Percentiles rank a stretch among this genome's conserved stretches.
These are phyloP conservation scores for Sporothrix brasiliensis DNA, from an alignment of 2,329 filamentous ascomycete genomes.

Conservation along the genomic window DNA sequence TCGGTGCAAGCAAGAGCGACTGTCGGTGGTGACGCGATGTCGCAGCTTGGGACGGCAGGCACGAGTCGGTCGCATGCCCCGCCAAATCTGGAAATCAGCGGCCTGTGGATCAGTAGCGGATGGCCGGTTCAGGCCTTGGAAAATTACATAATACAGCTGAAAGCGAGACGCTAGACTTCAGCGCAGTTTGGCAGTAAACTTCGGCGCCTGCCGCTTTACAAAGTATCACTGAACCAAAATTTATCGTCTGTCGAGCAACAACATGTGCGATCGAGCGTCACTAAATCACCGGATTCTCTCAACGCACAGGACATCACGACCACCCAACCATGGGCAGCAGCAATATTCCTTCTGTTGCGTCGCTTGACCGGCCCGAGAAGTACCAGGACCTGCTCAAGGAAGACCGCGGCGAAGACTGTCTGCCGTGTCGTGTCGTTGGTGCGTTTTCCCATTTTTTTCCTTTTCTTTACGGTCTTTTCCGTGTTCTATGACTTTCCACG, in stretches of 20 bases:
- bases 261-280: neutral
- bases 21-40: conserved; percentile 20
- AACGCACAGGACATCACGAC: neutral
- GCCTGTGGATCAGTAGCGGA: conserved; percentile 1
- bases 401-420: conserved; percentile 66
- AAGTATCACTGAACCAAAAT: neutral
- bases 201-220: neutral
- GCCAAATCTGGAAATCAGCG: conserved; percentile 7
- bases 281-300: neutral
- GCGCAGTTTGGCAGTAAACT: neutral
- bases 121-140: neutral
- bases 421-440: conserved; percentile 73
- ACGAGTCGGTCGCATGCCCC: conserved; percentile 15
- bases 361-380: conserved; percentile 63
- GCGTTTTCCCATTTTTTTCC: conserved; percentile 43
- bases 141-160: conserved; percentile 12
- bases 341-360: conserved; percentile 55
- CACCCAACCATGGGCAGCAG: conserved; percentile 49
- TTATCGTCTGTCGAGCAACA: neutral
- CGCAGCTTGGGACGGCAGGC: conserved; percentile 21
- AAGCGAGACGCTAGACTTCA: neutral
- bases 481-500: neutral
- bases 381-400: conserved; percentile 60
- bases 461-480: neutral
- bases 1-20: neutral